Evolutionary conservation across 768 basidiomycete genomes (phyloP), one percentile per base, ranked within the genome.

Genomic region (Panaeolus cyanescens): DNA sequence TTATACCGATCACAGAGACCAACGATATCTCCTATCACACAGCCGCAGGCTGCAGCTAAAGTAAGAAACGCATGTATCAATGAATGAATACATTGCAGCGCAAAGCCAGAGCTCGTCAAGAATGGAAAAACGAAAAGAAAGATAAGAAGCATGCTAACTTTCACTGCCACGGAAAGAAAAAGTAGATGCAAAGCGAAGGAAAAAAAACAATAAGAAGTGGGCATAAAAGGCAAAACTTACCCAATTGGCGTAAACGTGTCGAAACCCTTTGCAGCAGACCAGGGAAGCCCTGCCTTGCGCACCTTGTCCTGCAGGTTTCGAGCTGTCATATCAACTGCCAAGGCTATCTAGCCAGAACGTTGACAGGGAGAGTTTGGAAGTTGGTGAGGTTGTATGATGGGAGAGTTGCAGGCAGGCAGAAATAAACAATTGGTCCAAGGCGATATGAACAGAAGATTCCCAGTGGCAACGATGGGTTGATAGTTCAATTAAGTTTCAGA

Each of bases 221-320:
- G 54, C 30, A 58, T 28, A 50, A 59, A 64, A 54, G 34, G 55
- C 30, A 58, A 58, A 36, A 70, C 73, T 39, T 69, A 93, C 94
- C 95, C 90, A 64, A 96, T 84, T 2, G 95, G 95, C 4, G 92
- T 94, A 77, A 96, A 99, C 0, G 95, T 96, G 73, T 99, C 96
- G 66, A 98, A 97, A 1, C 96, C 96, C 74, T 99, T 99, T 2
- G 90, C 93, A 10, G 95, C 84, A n/a, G 90, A 88, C 97, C 97
- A 99, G 1, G 97, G 97, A n/a, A 99, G 82, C 9, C 97, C 94
- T 55, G 87, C 89, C 69, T 90, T 92, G 79, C 96, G 96, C 54
- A 93, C 93, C 54, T 87, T 87, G 59, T 97, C 92, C 73, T 99
- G 97, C 70, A 98, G 77, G 76, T 99, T 99, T 13, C 97, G 85